phyloP scores from a whole-genome alignment of 768 basidiomycete genomes.

The Cubamyces lactineus region DNA sequence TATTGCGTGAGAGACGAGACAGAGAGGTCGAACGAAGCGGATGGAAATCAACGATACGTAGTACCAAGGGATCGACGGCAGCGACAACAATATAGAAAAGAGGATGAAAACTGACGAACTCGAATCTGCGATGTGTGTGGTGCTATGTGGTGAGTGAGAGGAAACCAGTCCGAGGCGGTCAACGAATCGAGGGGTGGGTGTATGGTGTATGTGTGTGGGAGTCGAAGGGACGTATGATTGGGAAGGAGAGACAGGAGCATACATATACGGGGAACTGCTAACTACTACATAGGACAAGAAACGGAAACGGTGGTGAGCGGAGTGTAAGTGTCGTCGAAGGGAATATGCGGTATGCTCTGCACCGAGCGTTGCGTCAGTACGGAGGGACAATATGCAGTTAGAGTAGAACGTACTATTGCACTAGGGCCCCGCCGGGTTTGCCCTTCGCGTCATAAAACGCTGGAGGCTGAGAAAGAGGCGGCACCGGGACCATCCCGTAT shows the following conservation, averaged over 20 bases:
- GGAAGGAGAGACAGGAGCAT: background rate
- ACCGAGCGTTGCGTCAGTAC: too few relatives aligned
- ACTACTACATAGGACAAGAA: constrained; percentile 21
- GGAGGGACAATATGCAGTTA: too few relatives aligned
- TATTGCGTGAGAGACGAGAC: constrained; percentile 11
- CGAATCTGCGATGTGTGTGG: background rate
- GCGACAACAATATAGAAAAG: constrained; percentile 1
- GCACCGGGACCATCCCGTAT: constrained; percentile 20
- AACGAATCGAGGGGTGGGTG: background rate
- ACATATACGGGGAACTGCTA: constrained; percentile 13
- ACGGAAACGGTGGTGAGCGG: background rate
- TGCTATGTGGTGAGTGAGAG: background rate
- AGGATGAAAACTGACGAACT: background rate
- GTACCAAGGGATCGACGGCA: constrained; percentile 14
- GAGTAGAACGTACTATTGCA: constrained; percentile 13
- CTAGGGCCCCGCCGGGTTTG: constrained; percentile 12
- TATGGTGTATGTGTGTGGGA: background rate
- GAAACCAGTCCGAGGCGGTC: constrained; percentile 2
- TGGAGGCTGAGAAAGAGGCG: constrained; percentile 10
- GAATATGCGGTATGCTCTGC: too few relatives aligned
- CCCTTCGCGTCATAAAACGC: constrained; percentile 19
- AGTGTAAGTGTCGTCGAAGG: background rate
- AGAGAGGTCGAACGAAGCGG: background rate
- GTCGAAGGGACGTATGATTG: background rate
- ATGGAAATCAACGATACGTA: background rate